Conservation (phyloP, 768 basidiomycete species). For the Lentinula aciculospora region DNA sequence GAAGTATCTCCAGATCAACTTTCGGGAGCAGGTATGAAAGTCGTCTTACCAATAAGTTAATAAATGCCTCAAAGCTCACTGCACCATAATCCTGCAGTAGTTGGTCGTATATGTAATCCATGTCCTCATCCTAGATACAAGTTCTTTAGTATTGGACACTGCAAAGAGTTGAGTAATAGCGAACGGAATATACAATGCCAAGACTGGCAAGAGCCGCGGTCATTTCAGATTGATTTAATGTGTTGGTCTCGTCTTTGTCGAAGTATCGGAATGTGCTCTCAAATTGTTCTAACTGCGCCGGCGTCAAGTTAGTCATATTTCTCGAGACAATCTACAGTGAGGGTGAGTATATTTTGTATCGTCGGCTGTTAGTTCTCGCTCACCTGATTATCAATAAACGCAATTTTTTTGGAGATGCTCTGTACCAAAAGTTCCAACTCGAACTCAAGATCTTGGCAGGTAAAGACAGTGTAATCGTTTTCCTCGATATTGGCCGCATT, state of each 20-base stretch:
- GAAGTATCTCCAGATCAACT: background rate
- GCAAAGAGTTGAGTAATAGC: constrained; percentile 12
- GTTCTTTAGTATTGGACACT: background rate
- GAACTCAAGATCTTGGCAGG: constrained; percentile 83
- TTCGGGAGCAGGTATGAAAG: background rate
- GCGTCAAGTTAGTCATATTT: constrained; percentile 91
- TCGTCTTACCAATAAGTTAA: constrained; percentile 73
- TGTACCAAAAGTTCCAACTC: constrained; percentile 81
- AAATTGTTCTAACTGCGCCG: constrained; percentile 93
- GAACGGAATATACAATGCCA: constrained; percentile 85
- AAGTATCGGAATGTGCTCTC: constrained; percentile 98
- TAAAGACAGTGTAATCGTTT: constrained; percentile 92
- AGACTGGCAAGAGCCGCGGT: constrained; percentile 92
- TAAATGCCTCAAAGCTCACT: constrained; percentile 90
- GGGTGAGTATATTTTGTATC: no score
- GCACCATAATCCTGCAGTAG: constrained; percentile 79
- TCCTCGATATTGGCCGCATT: constrained; percentile 89
- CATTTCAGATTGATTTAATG: constrained; percentile 79
- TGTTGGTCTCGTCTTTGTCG: constrained; percentile 89
- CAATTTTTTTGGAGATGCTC: constrained; percentile 83
- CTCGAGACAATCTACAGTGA: constrained; percentile 78
- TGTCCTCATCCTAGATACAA: constrained; percentile 68
- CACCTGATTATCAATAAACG: constrained; percentile 95
- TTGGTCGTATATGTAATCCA: constrained; percentile 78
- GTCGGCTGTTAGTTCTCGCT: no score